Base-by-base conservation (phyloP, 768 basidiomycete genomes). In the Pleurotus tuoliensis region DNA sequence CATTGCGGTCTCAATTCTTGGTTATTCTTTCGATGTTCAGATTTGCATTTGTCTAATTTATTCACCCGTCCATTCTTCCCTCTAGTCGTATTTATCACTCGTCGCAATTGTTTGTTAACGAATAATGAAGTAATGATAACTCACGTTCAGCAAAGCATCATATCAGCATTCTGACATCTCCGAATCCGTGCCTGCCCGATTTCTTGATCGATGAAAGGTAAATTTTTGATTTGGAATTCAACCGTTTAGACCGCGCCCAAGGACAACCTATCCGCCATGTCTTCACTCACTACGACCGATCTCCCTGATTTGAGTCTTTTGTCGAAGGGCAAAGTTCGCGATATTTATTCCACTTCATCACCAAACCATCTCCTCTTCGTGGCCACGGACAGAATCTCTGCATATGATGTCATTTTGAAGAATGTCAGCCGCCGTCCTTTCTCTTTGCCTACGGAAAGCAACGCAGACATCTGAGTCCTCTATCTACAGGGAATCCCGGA, bases 251-350 rank as follows among this genome's bases (percentile, higher is more conserved):
- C 11, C 8, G 30, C 9, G 8, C 30, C 30, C 30, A 34, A 34
- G 30, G 30, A 34, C 30, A 34, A 34, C 30, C 30, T 34, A 2
- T 11, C 13, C 47, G 47, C 55, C 3, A 67, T 65, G 67, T 30
- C 64, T 40, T 74, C 82, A 6, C 67, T 88, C 25, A 78, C 81
- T 41, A 70, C 79, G 49, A 82, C 86, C 4, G 63, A 87, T 63
- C 73, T 90, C 3, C 82, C 83, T 16, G 76, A 68, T 22, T 78
- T 97, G 50, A 80, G 74, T 22, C 74, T 98, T 2, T 57, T 98
- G 30, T 94, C 93, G 1, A 84, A 80, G 68, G 97, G 97, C 57
- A 99, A 99, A 81, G 97, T 99, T 18, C 85, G 97, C 56, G 96
- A 98, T 71, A 87, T 99, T 66, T 98, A 99, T 73, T 64, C 81